Percentiles rank a stretch among this genome's conserved stretches.
Conservation (phyloP, 2,329 filamentous ascomycete genomes). For the Fusarium sp. region DNA sequence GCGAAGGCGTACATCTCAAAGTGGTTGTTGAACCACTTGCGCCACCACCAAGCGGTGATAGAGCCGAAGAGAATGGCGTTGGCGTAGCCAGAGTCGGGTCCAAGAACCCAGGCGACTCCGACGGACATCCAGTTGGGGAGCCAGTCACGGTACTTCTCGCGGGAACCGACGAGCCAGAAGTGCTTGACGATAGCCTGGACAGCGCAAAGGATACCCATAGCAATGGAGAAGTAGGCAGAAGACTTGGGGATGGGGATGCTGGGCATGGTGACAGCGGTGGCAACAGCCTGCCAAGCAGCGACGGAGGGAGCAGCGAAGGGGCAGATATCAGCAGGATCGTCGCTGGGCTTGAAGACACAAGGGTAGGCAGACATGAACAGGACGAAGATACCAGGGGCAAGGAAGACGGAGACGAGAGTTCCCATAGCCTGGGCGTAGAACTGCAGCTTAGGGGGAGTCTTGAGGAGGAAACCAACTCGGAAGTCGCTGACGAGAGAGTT, state of each 20-base stretch:
- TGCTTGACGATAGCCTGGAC: constrained; percentile 65
- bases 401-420: constrained; percentile 72
- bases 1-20: constrained; percentile 70
- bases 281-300: constrained; percentile 74
- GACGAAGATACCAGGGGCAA: constrained; percentile 75
- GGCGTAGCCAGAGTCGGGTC: constrained; percentile 64
- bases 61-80: constrained; percentile 69
- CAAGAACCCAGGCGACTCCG: constrained; percentile 69
- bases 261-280: constrained; percentile 68
- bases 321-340: constrained; percentile 56
- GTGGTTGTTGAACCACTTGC: constrained; percentile 60
- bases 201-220: constrained; percentile 63
- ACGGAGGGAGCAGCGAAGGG: constrained; percentile 73
- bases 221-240: constrained; percentile 67
- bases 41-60: constrained; percentile 65
- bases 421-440: constrained; percentile 74
- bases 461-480: constrained; percentile 74
- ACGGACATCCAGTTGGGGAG: constrained; percentile 74
- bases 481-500: constrained; percentile 71
- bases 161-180: constrained; percentile 63
- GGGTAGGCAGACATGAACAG: constrained; percentile 77
- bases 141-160: constrained; percentile 67
- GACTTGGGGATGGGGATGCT: constrained; percentile 66
- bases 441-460: constrained; percentile 73
- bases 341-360: constrained; percentile 68